Evolutionary conservation across 257 asterid genomes (phyloP).

Genomic region (Capsicum chinense): DNA sequence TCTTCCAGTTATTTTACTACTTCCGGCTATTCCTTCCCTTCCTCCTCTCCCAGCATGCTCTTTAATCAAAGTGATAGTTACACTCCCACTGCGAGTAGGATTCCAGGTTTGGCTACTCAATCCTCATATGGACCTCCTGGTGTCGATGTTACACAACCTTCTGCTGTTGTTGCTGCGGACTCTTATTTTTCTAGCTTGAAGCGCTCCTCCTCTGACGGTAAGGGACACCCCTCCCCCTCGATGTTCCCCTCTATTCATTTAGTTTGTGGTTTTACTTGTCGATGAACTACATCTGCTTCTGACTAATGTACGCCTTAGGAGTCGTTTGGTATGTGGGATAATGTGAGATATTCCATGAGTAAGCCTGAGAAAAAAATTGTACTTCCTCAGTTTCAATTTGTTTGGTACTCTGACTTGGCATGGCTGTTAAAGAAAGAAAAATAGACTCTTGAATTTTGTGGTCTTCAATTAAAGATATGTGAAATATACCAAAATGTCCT

Average conservation of each 20-base stretch:
- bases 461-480: no score
- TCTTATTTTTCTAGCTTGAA: conserved; percentile 63
- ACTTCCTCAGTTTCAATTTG: no score
- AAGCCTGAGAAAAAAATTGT: no score
- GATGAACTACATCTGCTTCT: neutral
- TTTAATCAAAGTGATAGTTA: conserved; percentile 52
- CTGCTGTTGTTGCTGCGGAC: conserved; percentile 35
- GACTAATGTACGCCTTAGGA: neutral
- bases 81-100: conserved; percentile 40
- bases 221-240: conserved; percentile 30
- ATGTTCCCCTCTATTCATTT: neutral
- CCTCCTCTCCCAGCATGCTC: conserved; percentile 52
- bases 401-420: no score
- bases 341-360: no score
- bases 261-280: conserved; percentile 15
- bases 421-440: no score
- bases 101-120: conserved; percentile 33
- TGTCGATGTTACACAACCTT: conserved; percentile 59
- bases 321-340: no score
- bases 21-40: conserved; percentile 45
- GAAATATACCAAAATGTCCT: no score
- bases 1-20: conserved; percentile 61
- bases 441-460: no score
- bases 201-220: conserved; percentile 78
- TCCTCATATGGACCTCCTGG: conserved; percentile 73